phyloP scores from a whole-genome alignment of 1,284 basidiomycete genomes.

The Hypsizygus ulmarius region DNA sequence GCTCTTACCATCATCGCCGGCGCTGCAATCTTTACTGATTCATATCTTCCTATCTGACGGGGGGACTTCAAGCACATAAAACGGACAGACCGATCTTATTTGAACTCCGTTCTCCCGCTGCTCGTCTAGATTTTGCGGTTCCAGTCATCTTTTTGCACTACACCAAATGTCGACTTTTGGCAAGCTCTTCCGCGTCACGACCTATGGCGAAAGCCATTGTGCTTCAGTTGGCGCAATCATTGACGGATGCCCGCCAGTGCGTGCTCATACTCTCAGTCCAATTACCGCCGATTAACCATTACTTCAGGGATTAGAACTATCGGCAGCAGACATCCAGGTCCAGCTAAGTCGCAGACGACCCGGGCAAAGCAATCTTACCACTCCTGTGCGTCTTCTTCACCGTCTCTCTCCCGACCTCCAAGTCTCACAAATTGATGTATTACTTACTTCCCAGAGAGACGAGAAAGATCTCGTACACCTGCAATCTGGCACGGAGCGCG shows the following conservation, averaged over 20 bases:
- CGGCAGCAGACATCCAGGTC: slow-evolving; percentile 83
- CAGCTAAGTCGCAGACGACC: slow-evolving; percentile 92
- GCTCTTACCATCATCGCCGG: slow-evolving; percentile 4
- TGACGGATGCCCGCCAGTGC: slow-evolving; percentile 93
- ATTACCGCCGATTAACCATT: slow-evolving; percentile 2
- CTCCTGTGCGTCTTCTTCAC: slow-evolving; percentile 64
- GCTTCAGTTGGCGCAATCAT: slow-evolving; percentile 96
- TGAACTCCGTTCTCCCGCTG: too few species aligned
- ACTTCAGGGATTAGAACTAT: slow-evolving; percentile 77
- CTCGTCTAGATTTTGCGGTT: slow-evolving; percentile 4
- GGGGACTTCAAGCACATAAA: background rate
- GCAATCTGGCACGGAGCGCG: slow-evolving; percentile 93
- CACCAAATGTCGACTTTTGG: slow-evolving; percentile 89
- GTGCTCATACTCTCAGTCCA: slow-evolving; percentile 21
- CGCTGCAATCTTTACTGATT: background rate
- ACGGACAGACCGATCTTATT: background rate
- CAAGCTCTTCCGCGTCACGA: slow-evolving; percentile 88
- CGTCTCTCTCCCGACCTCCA: slow-evolving; percentile 5
- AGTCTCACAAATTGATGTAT: slow-evolving; percentile 7
- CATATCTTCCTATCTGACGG: background rate
- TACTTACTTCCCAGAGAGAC: slow-evolving; percentile 65
- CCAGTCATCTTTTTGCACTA: slow-evolving; percentile 9
- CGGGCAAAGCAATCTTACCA: slow-evolving; percentile 96
- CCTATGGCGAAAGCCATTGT: slow-evolving; percentile 98
- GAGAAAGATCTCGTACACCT: slow-evolving; percentile 95